Conservation (phyloP, 2,329 filamentous ascomycete species). For the Hypoxylon rubiginosum region DNA sequence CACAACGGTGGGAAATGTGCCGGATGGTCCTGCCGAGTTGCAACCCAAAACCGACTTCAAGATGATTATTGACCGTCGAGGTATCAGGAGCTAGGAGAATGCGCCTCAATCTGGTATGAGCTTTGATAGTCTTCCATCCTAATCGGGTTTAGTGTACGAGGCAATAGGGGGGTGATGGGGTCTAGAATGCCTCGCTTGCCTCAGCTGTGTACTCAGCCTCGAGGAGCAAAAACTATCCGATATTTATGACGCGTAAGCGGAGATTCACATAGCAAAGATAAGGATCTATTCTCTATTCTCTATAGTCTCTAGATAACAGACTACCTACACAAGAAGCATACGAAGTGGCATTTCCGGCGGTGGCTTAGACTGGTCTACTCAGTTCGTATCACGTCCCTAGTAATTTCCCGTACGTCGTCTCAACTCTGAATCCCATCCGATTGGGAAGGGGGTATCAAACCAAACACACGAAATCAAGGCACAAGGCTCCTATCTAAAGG, state of each 20-base stretch:
- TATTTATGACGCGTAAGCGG: neutral
- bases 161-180: neutral
- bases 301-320: neutral
- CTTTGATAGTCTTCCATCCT: neutral
- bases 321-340: too few relatives aligned
- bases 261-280: neutral
- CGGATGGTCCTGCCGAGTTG: neutral
- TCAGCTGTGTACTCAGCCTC: neutral
- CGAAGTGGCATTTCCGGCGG: neutral
- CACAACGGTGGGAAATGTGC: neutral
- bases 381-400: too few relatives aligned
- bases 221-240: neutral
- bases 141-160: conserved; percentile 1
- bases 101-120: neutral
- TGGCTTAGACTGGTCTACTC: neutral
- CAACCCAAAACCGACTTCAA: neutral
- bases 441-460: too few relatives aligned
- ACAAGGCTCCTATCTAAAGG: too few relatives aligned
- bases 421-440: neutral
- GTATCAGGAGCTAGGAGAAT: neutral
- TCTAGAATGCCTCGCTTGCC: neutral
- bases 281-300: neutral
- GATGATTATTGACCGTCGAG: neutral
- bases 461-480: too few relatives aligned
- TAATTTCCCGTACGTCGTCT: neutral